A percentile compares a stretch with the other conserved stretches of the same genome.
Evolutionary conservation across 768 basidiomycete species (phyloP).

Genomic region (Lentinula guzmanii): DNA sequence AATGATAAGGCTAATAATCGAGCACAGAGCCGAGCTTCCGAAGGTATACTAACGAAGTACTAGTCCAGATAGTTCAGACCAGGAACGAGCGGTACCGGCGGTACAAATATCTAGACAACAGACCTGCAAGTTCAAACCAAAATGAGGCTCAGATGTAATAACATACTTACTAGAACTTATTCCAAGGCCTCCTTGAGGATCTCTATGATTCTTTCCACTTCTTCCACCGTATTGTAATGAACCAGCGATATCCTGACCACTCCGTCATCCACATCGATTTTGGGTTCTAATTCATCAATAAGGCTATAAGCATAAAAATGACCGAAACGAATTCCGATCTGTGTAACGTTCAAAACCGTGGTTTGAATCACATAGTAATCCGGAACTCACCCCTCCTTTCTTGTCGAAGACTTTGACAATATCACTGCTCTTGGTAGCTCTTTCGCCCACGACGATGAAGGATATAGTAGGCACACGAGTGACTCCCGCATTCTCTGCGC

Average conservation of each 20-base stretch:
- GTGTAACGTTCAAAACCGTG: neutral
- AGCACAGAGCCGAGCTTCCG: too few relatives aligned
- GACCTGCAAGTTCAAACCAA: too few relatives aligned
- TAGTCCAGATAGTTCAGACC: too few relatives aligned
- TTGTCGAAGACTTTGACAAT: conserved; percentile 61
- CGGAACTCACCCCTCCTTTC: conserved; percentile 49
- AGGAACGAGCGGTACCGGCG: too few relatives aligned
- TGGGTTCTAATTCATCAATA: conserved; percentile 45
- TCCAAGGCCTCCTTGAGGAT: conserved; percentile 46
- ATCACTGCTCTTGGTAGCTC: conserved; percentile 48
- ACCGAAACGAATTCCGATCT: conserved; percentile 77
- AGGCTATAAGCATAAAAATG: conserved; percentile 75
- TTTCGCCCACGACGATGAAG: conserved; percentile 62
- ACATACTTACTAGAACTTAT: conserved; percentile 5
- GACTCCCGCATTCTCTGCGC: conserved; percentile 39
- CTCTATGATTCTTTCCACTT: conserved; percentile 55
- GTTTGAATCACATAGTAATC: neutral
- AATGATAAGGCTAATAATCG: too few relatives aligned
- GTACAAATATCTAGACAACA: too few relatives aligned
- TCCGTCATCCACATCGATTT: conserved; percentile 54
- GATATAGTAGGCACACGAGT: conserved; percentile 61
- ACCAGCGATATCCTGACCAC: conserved; percentile 73
- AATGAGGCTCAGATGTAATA: too few relatives aligned
- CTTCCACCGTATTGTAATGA: conserved; percentile 74
- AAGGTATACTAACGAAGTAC: too few relatives aligned